Percentiles rank a stretch among this genome's conserved stretches.
Evolutionary conservation across 2,329 filamentous ascomycete genomes (phyloP).

Genomic region (Clarireedia homoeocarpa): DNA sequence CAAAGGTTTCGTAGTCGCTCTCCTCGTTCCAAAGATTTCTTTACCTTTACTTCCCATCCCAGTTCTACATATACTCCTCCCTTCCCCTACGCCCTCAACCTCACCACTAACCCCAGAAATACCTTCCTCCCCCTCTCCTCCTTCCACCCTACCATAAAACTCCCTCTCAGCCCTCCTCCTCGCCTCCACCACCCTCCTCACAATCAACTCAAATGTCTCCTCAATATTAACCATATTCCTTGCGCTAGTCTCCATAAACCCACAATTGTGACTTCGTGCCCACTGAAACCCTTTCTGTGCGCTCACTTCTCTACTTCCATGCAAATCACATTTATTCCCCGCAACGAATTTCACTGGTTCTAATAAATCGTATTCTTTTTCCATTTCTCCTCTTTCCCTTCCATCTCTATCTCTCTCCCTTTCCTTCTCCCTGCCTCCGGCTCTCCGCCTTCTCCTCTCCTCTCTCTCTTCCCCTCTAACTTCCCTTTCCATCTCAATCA

Average conservation of each 20-base stretch:
- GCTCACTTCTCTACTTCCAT: conserved; percentile 59
- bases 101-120: too few species aligned
- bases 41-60: background rate
- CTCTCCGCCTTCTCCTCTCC: too few species aligned
- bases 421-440: background rate
- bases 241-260: conserved; percentile 86
- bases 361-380: too few species aligned
- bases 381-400: background rate
- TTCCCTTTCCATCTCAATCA: conserved; percentile 59
- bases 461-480: background rate
- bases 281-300: conserved; percentile 68
- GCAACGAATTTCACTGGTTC: conserved; percentile 72
- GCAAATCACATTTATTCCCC: conserved; percentile 80
- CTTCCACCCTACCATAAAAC: too few species aligned
- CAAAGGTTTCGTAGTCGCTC: background rate
- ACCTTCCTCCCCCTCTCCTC: background rate
- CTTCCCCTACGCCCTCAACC: background rate
- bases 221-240: conserved; percentile 81
- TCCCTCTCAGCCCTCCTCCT: conserved; percentile 4
- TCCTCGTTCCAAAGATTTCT: background rate
- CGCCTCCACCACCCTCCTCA: conserved; percentile 51
- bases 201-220: conserved; percentile 72
- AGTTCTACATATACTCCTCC: background rate
- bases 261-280: conserved; percentile 64
- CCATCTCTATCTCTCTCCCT: background rate